Evolutionary conservation across 1,139 yeast species (phyloP), one percentile per base, ranked within the genome.

Genomic region (Debaryomyces coudertii): DNA sequence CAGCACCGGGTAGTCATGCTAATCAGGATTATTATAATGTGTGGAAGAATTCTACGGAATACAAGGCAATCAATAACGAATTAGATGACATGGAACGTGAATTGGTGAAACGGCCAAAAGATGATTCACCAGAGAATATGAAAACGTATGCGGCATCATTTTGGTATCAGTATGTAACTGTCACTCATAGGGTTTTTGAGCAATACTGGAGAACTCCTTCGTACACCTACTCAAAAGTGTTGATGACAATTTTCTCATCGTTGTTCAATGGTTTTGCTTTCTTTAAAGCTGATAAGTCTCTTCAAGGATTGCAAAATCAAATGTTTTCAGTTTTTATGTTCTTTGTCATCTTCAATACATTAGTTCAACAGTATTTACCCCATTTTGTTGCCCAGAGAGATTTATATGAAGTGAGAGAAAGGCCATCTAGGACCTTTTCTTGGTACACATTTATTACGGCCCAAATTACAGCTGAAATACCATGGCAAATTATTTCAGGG

Each of bases 1-100:
- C 90, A 34, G 92, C 90, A 24, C 90, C 92, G 4, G 90, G 90
- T 25, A 78, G 88, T 27, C 77, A 74, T 49, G 87, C 89, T 28
- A 76, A 71, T 38, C 80, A 62, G 51, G 65, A 68, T 53, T 68
- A 67, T 49, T 61, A 55, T 46, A 61, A 68, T 48, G 71, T 66
- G 20, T 68, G 73, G 73, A 57, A 50, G 44, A 62, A 60, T 44
- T 68, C 73, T n/a, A 36, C 51, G 12, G 66, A 68, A 50, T 66
- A 52, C 47, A 48, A 50, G 29, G 60, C 52, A 0, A 57, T 66
- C 7, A 56, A 57, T 42, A 39, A 45, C 5, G 68, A 61, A 48
- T 58, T 69, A 49, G 62, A 57, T 31, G 28, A 45, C 5, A 65
- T 65, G 68, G 68, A 63, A 47, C 48, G 44, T 8, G 70, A 66